These are phyloP conservation scores for Auxenochlorella pyrenoidosa DNA, from an alignment of 139 green algal genomes.

Conservation along the genomic window DNA sequence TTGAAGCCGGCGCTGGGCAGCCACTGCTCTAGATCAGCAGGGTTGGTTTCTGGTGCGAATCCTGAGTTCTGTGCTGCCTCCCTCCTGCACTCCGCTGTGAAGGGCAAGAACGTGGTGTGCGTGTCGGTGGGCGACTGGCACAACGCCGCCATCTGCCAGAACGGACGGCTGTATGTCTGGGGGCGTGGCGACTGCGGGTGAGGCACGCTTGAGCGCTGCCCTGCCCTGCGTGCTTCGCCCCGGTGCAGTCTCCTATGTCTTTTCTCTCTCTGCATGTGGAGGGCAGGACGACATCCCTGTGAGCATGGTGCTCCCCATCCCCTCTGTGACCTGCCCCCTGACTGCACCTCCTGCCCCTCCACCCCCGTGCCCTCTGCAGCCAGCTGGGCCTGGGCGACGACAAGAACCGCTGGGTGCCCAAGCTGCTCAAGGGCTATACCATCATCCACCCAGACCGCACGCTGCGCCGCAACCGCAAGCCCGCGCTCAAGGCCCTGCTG, in stretches of 20 bases:
- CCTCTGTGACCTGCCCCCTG: no score
- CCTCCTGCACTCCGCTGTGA: neutral
- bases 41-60: no score
- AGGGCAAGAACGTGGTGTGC: conserved; percentile 51
- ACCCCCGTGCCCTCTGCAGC: neutral
- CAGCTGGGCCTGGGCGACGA: conserved; percentile 82
- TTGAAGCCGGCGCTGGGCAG: no score
- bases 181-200: conserved; percentile 75
- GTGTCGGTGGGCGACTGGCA: conserved; percentile 76
- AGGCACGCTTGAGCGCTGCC: neutral
- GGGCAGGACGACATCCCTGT: no score
- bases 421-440: conserved; percentile 54
- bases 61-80: neutral
- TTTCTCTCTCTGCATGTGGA: no score
- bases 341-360: neutral
- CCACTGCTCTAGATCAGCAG: no score
- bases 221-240: no score
- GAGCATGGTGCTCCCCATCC: no score
- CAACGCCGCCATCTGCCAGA: conserved; percentile 63
- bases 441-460: conserved; percentile 82
- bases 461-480: conserved; percentile 65
- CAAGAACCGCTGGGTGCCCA: conserved; percentile 59
- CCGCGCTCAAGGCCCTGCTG: conserved; percentile 36
- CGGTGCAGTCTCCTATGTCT: no score
- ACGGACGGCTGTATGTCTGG: conserved; percentile 78